These are phyloP conservation scores for Chlorella vulgaris DNA, from an alignment of 139 green algal genomes.

Conservation along the genomic window DNA sequence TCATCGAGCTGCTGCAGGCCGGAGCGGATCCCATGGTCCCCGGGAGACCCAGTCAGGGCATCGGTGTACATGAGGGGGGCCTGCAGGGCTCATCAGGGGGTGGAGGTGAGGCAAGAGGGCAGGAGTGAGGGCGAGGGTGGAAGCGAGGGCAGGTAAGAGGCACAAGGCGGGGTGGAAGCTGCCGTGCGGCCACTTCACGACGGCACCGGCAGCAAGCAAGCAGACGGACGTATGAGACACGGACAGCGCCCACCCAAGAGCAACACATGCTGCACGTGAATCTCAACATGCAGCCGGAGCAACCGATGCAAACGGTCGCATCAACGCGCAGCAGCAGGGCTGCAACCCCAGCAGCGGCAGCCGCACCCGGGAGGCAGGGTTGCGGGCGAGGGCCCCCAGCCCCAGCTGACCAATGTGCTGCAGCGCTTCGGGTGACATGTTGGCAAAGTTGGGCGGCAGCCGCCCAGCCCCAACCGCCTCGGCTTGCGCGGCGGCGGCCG, in stretches of 20 bases:
- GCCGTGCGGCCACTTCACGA: too few species aligned
- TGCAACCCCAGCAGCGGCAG: too few species aligned
- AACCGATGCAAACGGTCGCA: too few species aligned
- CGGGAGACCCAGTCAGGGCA: background rate
- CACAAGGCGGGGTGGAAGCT: too few species aligned
- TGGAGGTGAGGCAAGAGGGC: background rate
- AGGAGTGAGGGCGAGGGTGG: background rate
- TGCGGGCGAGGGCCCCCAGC: constrained; percentile 2
- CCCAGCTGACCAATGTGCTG: background rate
- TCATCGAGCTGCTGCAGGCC: background rate
- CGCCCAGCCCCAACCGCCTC: background rate
- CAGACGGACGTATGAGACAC: background rate
- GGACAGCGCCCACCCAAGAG: too few species aligned
- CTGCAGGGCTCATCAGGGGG: too few species aligned
- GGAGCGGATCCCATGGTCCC: constrained; percentile 14
- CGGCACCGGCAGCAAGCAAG: too few species aligned
- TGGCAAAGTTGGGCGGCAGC: constrained; percentile 3
- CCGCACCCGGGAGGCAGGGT: constrained; percentile 8
- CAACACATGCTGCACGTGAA: too few species aligned
- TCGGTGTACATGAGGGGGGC: constrained; percentile 1
- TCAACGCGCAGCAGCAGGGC: too few species aligned
- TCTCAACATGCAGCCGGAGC: too few species aligned
- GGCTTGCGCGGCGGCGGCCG: background rate
- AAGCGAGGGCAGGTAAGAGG: too few species aligned
- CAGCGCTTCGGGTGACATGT: background rate